Evolutionary conservation across 345 rosid species (phyloP).

Genomic region (Populus euphratica): DNA sequence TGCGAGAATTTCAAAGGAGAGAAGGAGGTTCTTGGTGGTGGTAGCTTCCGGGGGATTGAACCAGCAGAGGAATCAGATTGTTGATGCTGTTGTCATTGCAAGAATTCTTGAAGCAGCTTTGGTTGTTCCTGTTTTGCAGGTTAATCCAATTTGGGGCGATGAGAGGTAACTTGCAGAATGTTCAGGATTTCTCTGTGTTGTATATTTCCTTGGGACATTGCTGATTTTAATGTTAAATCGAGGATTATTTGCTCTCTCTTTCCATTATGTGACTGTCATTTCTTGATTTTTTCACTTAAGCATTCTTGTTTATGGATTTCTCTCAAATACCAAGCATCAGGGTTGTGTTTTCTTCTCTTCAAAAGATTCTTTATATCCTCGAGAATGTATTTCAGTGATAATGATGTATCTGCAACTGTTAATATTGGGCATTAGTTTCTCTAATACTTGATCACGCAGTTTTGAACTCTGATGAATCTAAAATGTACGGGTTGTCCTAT

Average conservation of each 20-base stretch:
- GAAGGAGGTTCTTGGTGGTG: constrained; percentile 56
- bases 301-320: not conserved
- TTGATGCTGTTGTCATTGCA: constrained; percentile 72
- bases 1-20: constrained; percentile 48
- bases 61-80: constrained; percentile 70
- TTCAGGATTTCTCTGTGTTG: not conserved
- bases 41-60: constrained; percentile 69
- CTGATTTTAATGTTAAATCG: not conserved
- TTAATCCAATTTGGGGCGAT: constrained; percentile 64
- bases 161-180: constrained; percentile 45
- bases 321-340: not conserved
- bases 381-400: not conserved
- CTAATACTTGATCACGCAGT: too few species aligned
- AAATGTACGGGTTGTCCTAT: not conserved
- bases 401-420: not conserved
- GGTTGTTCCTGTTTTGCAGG: constrained; percentile 69
- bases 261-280: not conserved
- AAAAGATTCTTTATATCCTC: not conserved
- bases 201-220: not conserved
- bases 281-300: not conserved
- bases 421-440: not conserved
- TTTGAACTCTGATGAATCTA: not conserved
- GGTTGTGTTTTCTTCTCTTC: not conserved
- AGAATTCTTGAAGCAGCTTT: constrained; percentile 68
- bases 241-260: not conserved